Evolutionary conservation across 352 stramenopile genomes (phyloP).

Genomic region (Globisporangium emineosum): DNA sequence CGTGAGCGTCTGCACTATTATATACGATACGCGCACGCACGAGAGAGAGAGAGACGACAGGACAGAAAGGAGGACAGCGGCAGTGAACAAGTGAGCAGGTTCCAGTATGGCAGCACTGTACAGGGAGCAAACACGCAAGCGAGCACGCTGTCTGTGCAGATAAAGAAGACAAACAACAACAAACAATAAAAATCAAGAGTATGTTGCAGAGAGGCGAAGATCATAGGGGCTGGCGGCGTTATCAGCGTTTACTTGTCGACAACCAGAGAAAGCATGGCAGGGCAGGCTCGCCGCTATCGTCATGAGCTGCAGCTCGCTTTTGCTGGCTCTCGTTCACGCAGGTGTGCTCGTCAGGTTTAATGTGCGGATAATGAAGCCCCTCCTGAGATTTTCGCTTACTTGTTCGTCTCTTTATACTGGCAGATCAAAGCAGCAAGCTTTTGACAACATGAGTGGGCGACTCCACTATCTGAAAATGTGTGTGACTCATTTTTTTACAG

Average conservation of each 20-base stretch:
- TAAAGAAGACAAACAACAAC: background rate
- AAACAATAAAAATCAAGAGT: background rate
- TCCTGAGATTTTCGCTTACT: too few relatives aligned
- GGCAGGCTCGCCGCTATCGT: background rate
- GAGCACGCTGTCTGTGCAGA: background rate
- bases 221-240: background rate
- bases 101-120: too few relatives aligned
- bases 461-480: too few relatives aligned
- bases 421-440: too few relatives aligned
- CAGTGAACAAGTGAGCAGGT: background rate
- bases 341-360: too few relatives aligned
- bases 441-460: too few relatives aligned
- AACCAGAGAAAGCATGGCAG: background rate
- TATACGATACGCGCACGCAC: conserved; percentile 10
- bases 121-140: too few relatives aligned
- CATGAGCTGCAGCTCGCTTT: background rate
- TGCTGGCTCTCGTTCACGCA: too few relatives aligned
- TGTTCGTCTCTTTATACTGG: too few relatives aligned
- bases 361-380: too few relatives aligned
- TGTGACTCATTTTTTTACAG: too few relatives aligned
- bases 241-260: background rate
- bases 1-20: conserved; percentile 5
- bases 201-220: conserved; percentile 1
- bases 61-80: background rate
- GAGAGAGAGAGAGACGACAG: background rate